phyloP scores from a whole-genome alignment of 768 basidiomycete species.

The Tulasnella sp. region DNA sequence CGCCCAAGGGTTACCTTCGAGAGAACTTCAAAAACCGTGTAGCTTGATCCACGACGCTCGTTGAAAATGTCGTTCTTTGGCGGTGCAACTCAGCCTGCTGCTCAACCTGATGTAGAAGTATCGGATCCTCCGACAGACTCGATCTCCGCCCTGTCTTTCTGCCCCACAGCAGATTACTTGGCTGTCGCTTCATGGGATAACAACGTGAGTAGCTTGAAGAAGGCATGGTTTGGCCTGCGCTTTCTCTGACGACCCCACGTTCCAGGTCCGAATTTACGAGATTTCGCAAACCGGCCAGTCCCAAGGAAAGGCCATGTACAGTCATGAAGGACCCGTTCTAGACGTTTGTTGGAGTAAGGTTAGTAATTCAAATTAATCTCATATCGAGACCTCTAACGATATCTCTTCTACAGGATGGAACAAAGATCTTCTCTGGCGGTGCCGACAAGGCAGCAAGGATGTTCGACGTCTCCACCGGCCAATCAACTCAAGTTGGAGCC shows the following conservation, averaged over 20 bases:
- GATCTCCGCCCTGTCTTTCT: slow-evolving; percentile 81
- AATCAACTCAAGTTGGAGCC: slow-evolving; percentile 75
- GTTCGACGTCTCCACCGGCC: slow-evolving; percentile 84
- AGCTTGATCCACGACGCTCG: not conserved
- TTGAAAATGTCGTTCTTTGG: slow-evolving; percentile 34
- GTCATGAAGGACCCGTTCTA: slow-evolving; percentile 85
- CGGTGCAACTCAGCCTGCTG: not conserved
- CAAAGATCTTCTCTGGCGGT: slow-evolving; percentile 86
- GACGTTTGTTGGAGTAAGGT: slow-evolving; percentile 91
- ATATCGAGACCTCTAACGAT: slow-evolving; percentile 21
- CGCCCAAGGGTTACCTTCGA: not conserved
- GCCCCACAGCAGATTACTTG: slow-evolving; percentile 78
- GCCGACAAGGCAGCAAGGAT: slow-evolving; percentile 94
- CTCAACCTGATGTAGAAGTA: slow-evolving; percentile 63
- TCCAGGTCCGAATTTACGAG: slow-evolving; percentile 87
- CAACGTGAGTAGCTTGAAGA: not conserved
- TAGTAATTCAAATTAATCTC: slow-evolving; percentile 34
- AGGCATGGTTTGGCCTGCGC: not conserved
- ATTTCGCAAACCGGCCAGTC: slow-evolving; percentile 73
- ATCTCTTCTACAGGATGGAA: slow-evolving; percentile 62
- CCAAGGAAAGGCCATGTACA: slow-evolving; percentile 85
- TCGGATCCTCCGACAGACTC: slow-evolving; percentile 79
- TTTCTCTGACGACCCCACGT: slow-evolving; percentile 30
- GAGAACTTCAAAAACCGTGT: not conserved
- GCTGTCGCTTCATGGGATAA: slow-evolving; percentile 84